phyloP scores from a whole-genome alignment of 2,329 filamentous ascomycete species.

The Colletotrichum truncatum region DNA sequence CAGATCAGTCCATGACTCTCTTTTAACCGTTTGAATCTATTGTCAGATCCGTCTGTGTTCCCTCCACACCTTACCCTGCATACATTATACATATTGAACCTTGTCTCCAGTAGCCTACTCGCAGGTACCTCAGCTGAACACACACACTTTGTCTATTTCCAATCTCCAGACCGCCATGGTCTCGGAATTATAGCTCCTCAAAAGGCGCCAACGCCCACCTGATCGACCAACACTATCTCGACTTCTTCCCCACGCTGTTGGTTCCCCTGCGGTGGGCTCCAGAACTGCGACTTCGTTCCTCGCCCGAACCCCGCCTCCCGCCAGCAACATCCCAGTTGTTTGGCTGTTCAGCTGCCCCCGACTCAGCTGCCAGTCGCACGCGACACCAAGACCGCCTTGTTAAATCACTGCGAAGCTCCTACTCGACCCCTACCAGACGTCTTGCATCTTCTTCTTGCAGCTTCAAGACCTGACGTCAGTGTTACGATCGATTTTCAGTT shows the following conservation, averaged over 20 bases:
- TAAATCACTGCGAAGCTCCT: background rate
- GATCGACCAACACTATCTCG: background rate
- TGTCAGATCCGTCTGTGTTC: background rate
- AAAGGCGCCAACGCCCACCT: background rate
- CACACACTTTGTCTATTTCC: background rate
- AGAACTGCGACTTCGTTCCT: background rate
- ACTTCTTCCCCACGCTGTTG: background rate
- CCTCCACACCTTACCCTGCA: background rate
- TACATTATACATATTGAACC: background rate
- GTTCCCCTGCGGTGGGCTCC: background rate
- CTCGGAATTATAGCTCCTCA: background rate
- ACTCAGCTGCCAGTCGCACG: slow-evolving; percentile 27
- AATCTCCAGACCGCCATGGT: background rate
- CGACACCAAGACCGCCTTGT: slow-evolving; percentile 6
- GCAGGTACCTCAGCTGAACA: background rate
- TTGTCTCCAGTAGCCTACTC: background rate
- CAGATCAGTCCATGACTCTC: slow-evolving; percentile 11
- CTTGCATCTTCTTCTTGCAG: background rate
- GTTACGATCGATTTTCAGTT: background rate
- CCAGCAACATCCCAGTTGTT: slow-evolving; percentile 23
- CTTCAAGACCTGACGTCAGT: background rate
- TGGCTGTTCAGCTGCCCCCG: slow-evolving; percentile 10
- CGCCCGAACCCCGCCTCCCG: slow-evolving; percentile 14
- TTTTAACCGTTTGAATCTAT: too few species aligned
- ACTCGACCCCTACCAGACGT: background rate